Evolutionary conservation across 75 land plant species (phyloP).

Genomic region (Gnetum montanum): DNA sequence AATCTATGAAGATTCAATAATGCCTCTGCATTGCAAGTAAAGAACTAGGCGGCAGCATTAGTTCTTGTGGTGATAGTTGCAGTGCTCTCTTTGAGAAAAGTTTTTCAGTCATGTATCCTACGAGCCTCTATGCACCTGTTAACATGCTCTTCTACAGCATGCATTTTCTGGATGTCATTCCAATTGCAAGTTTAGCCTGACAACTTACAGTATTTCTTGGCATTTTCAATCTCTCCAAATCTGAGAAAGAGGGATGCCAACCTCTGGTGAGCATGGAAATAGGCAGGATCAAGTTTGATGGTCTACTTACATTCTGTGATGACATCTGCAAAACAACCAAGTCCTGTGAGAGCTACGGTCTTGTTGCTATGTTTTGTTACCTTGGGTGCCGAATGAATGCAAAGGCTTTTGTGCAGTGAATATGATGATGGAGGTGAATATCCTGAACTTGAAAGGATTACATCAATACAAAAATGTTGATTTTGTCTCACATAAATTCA

Average conservation of each 20-base stretch:
- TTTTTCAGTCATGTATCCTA: slow-evolving; percentile 62
- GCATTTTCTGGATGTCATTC: slow-evolving; percentile 52
- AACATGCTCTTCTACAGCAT: slow-evolving; percentile 50
- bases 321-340: slow-evolving; percentile 69
- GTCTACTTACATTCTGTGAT: slow-evolving; percentile 82
- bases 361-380: slow-evolving; percentile 73
- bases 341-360: slow-evolving; percentile 68
- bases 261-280: slow-evolving; percentile 61
- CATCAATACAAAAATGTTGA: too few species aligned
- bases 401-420: too few species aligned
- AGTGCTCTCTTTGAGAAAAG: slow-evolving; percentile 63
- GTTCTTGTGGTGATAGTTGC: slow-evolving; percentile 77
- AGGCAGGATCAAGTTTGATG: slow-evolving; percentile 55
- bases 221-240: slow-evolving; percentile 70
- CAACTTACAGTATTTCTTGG: slow-evolving; percentile 44
- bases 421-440: too few species aligned
- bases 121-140: slow-evolving; percentile 55
- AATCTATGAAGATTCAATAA: slow-evolving; percentile 59
- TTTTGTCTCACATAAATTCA: too few species aligned
- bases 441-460: too few species aligned
- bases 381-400: too few species aligned
- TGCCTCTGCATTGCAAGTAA: slow-evolving; percentile 75
- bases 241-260: slow-evolving; percentile 64
- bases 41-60: slow-evolving; percentile 60
- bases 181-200: slow-evolving; percentile 35